Base-by-base conservation (phyloP, 73 alveolate genomes). In the Paramecium sexaurelia region DNA sequence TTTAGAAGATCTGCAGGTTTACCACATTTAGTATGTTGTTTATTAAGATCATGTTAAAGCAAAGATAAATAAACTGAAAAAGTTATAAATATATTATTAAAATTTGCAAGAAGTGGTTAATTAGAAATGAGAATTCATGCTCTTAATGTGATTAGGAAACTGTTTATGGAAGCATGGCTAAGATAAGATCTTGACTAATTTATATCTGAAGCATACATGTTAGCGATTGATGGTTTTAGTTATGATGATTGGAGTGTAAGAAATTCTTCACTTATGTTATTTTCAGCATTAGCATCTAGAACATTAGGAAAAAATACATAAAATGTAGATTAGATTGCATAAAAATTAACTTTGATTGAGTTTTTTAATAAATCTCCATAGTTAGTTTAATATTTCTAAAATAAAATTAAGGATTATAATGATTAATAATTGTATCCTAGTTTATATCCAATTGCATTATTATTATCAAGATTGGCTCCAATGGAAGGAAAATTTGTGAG, bases 171-270 rank as follows among this genome's bases (percentile, higher is more conserved):
- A 43, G 55, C 91, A 1, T 68, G 57, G 40, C 24, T 88, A 15
- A 88, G 73, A 27, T 36, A 29, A 22, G 91, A 88, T 39, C 45
- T 71, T n/a, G 94, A 88, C 8, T 37, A 51, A 88, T 88, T 88
- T 15, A 88, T 88, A 13, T 27, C 82, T 8, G 27, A 88, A 47
- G 89, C 88, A 1, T 88, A 56, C 43, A 88, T 88, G 90, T 37
- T 71, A 13, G 89, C 94, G 1, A 88, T 88, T 9, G 87, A 88
- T 20, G 94, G 94, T 1, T 88, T 88, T 43, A 39, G 78, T 10
- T 68, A 41, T 88, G 94, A 88, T 47, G 94, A 88, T 88, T 88
- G 94, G 94, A 56, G 88, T 88, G 87, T 88, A 2, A 88, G 94
- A 45, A 88, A 88, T 82, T 88, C 94, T 1, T 68, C 91, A 19